A percentile compares a stretch with the other conserved stretches of the same genome.
Evolutionary conservation across 148 eudicot species (phyloP).

Genomic region (Suaeda aralocaspica): DNA sequence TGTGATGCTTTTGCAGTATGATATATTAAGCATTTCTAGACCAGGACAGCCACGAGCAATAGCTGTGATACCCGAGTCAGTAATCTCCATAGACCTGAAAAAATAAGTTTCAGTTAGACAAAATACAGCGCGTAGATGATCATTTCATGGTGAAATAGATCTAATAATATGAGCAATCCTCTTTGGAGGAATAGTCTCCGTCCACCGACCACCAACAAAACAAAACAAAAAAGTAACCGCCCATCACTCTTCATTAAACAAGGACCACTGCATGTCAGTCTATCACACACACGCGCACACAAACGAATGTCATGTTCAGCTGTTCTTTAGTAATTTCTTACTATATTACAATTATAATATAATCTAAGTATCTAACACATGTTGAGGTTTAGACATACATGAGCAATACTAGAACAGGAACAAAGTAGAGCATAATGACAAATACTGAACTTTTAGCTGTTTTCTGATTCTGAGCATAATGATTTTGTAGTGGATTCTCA

Average conservation of each 20-base stretch:
- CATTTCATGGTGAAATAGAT: too few relatives aligned
- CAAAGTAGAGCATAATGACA: neutral
- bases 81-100: constrained; percentile 69
- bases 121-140: neutral
- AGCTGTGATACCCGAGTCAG: constrained; percentile 63
- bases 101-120: too few relatives aligned
- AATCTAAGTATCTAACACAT: neutral
- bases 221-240: too few relatives aligned
- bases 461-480: too few relatives aligned
- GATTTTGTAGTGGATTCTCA: too few relatives aligned
- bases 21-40: constrained; percentile 64
- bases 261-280: too few relatives aligned
- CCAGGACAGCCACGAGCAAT: constrained; percentile 66
- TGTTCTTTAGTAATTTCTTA: neutral
- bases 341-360: neutral
- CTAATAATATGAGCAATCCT: too few relatives aligned
- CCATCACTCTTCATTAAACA: too few relatives aligned
- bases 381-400: neutral
- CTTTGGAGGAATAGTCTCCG: too few relatives aligned
- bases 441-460: neutral
- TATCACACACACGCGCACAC: too few relatives aligned
- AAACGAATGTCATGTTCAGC: too few relatives aligned
- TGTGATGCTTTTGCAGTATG: constrained; percentile 69
- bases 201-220: too few relatives aligned
- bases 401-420: neutral